Evolutionary conservation across 495 filamentous ascomycete genomes (phyloP).

Genomic region (Niebla homalea): DNA sequence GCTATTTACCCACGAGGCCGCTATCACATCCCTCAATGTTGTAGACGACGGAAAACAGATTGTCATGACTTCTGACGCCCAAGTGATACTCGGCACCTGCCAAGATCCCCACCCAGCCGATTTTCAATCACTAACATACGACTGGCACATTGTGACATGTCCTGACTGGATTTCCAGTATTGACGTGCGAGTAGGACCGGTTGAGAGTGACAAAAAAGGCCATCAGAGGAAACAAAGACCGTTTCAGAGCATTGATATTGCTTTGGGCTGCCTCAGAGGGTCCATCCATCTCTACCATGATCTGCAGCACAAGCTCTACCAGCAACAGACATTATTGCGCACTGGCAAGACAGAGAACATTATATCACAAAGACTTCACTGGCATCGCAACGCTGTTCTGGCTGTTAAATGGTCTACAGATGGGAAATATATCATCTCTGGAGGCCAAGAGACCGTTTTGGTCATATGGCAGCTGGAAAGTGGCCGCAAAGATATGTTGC

Average conservation of each 20-base stretch:
- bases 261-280: slow-evolving; percentile 59
- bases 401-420: slow-evolving; percentile 79
- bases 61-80: slow-evolving; percentile 17
- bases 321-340: slow-evolving; percentile 21
- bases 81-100: slow-evolving; percentile 11
- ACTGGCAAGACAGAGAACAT: slow-evolving; percentile 27
- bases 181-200: slow-evolving; percentile 33
- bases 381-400: slow-evolving; percentile 75
- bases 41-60: slow-evolving; percentile 27
- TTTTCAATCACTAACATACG: slow-evolving; percentile 27
- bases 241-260: slow-evolving; percentile 46
- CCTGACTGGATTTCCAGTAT: slow-evolving; percentile 44
- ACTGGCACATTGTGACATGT: slow-evolving; percentile 39
- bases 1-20: slow-evolving; percentile 13
- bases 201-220: slow-evolving; percentile 9
- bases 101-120: background rate
- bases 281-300: slow-evolving; percentile 68
- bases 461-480: slow-evolving; percentile 96
- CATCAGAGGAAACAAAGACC: slow-evolving; percentile 20
- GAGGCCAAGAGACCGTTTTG: slow-evolving; percentile 77
- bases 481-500: slow-evolving; percentile 60
- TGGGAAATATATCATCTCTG: slow-evolving; percentile 94
- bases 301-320: slow-evolving; percentile 42
- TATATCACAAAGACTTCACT: slow-evolving; percentile 51
- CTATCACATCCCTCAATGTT: slow-evolving; percentile 21